Base-by-base conservation (phyloP, 345 rosid species). In the Passiflora organensis region DNA sequence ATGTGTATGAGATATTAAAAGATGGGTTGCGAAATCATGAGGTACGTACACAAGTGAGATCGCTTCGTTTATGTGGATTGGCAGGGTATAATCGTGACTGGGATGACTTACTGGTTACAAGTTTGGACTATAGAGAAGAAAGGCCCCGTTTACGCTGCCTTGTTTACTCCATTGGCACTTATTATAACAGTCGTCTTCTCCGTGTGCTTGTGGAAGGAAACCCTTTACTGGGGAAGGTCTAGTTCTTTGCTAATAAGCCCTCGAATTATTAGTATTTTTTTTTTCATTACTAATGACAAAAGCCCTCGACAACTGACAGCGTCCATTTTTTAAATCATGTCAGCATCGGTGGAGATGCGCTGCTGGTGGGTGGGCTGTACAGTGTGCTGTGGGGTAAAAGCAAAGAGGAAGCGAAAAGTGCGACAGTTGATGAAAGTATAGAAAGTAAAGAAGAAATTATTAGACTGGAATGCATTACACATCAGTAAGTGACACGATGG, bases 331-430 rank as follows among this genome's bases (percentile, higher is more conserved):
- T 5, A 12, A 19, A 10, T 51, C 8, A 25, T 51, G 48, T 71
- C 91, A 91, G 96, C 51, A 71, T 79, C 67, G 78, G 80, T 59
- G 97, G 87, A 46, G 87, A 76, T n/a, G 54, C 73, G 32, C 58
- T 91, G 70, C 66, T 91, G 75, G 91, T 87, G 69, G 66, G 72
- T 43, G 96, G 96, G 42, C 89, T 91, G 42, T 85, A 87, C 63
- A 54, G 74, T 65, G 89, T 87, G 23, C 37, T 91, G 16, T 91
- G 96, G 97, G 97, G 91, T 47, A 87, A 87, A 76, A 77, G 68
- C 63, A 78, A 65, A 63, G 95, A 87, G 64, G 85, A 57, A 19
- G 36, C 25, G 13, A 59, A 38, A 37, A 34, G 63, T 25, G 60
- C 43, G 1, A 21, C 28, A 34, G 67, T 49, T 18, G 46, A 39